These are phyloP conservation scores for Naganishia friedmannii DNA, from an alignment of 768 basidiomycete genomes.

Conservation along the genomic window DNA sequence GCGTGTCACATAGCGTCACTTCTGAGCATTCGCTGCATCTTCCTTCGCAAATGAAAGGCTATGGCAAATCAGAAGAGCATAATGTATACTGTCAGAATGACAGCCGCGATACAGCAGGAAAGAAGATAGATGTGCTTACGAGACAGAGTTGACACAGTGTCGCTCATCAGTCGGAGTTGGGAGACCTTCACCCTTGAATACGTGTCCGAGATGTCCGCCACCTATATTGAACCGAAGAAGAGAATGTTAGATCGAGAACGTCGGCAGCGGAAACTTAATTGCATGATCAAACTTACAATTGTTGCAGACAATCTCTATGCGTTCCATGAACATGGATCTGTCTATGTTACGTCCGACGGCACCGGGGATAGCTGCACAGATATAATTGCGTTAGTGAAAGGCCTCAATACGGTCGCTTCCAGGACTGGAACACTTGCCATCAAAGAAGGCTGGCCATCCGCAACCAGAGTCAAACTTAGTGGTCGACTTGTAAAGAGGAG, in stretches of 20 bases:
- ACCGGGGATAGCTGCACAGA: slow-evolving; percentile 72
- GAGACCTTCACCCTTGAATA: slow-evolving; percentile 60
- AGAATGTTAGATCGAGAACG: neutral
- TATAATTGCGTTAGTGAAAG: too few species aligned
- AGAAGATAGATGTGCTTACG: neutral
- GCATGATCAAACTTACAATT: slow-evolving; percentile 58
- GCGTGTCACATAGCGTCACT: neutral
- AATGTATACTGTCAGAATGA: too few species aligned
- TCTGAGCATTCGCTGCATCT: slow-evolving; percentile 17
- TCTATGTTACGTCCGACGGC: slow-evolving; percentile 77
- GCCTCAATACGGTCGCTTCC: slow-evolving; percentile 4
- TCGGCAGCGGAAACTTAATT: neutral
- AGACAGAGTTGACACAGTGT: slow-evolving; percentile 56
- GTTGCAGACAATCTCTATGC: slow-evolving; percentile 83
- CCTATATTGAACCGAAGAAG: slow-evolving; percentile 22
- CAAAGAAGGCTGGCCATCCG: slow-evolving; percentile 98
- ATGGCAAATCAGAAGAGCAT: too few species aligned
- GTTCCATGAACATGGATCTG: slow-evolving; percentile 60
- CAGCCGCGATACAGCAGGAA: too few species aligned
- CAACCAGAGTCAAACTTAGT: slow-evolving; percentile 92
- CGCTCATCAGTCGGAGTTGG: slow-evolving; percentile 66
- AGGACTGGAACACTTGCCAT: slow-evolving; percentile 58
- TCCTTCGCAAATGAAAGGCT: slow-evolving; percentile 20
- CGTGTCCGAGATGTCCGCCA: slow-evolving; percentile 89
- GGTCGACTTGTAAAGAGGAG: slow-evolving; percentile 78